Evolutionary conservation across 2,329 filamentous ascomycete species (phyloP), one percentile per base, ranked within the genome.

Genomic region (Harringtonia lauricola): DNA sequence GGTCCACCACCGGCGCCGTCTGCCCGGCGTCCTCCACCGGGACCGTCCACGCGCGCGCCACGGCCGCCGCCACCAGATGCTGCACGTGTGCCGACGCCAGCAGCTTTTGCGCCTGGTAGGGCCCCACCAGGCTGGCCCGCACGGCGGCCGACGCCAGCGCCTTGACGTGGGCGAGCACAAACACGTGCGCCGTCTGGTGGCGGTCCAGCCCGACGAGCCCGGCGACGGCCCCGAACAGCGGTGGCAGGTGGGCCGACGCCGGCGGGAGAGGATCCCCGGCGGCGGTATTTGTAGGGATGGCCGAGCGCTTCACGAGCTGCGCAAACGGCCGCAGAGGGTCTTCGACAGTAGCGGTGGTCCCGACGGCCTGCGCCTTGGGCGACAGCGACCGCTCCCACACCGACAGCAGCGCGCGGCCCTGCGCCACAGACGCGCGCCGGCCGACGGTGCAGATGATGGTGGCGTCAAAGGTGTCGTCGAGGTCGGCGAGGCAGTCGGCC

Each of bases 381-480:
- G 66, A 67, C 51, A 86, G 79, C 17, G 80, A 82, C 43, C 81
- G 70, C 57, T 89, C 83, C 83, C 84, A 92, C 26, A 92, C 76
- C 7, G 72, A 71, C 9, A 90, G 67, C 46, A 92, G 64, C 4
- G 86, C 86, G 44, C 83, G 68, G 9, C 86, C 86, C 61, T 92
- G 86, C 1, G 82, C 78, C 39, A 83, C 71, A 50, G 80, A 86
- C 0, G 86, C 85, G 17, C 86, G 74, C 0, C 84, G 71, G 13
- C 81, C 84, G 14, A 92, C 86, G n/a, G 83, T 79, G 62, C 86
- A 92, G 36, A 85, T 72, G 9, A 85, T 80, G 24, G 77, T 75
- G 9, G 86, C 85, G 59, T 92, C 86, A 39, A 86, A 76, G 51
- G 74, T 68, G 63, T 92, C 86, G 64, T 90, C 86, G 7, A 90